Evolutionary conservation across 2,329 filamentous ascomycete genomes (phyloP).

Genomic region (Aaosphaeria pasadenensis): DNA sequence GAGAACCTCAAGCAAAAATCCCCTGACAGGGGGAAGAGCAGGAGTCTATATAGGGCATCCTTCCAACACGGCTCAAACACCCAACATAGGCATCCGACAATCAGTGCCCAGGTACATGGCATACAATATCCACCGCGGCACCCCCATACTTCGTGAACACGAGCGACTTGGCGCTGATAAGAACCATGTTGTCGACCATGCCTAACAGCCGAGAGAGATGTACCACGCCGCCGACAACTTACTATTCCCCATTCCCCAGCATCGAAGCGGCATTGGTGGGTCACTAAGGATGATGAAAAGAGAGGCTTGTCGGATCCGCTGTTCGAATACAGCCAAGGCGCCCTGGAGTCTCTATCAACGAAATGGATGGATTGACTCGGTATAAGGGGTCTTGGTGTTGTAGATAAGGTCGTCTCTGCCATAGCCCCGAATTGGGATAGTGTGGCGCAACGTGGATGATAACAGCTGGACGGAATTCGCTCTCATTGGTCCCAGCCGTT

Average conservation of each 20-base stretch:
- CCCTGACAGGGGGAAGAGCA: constrained; percentile 9
- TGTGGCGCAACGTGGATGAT: not conserved
- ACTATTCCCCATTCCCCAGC: constrained; percentile 8
- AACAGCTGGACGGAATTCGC: not conserved
- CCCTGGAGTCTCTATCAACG: not conserved
- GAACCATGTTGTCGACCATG: not conserved
- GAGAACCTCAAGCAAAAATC: not conserved
- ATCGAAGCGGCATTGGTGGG: constrained; percentile 8
- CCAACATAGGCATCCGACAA: constrained; percentile 8
- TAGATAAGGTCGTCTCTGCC: constrained; percentile 9
- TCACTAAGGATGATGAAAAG: constrained; percentile 2
- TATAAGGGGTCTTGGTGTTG: constrained; percentile 10
- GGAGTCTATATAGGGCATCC: constrained; percentile 16
- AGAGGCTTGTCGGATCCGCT: constrained; percentile 1
- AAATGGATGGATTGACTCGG: not conserved
- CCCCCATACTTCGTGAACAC: constrained; percentile 13
- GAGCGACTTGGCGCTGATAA: constrained; percentile 33
- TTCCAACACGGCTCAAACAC: constrained; percentile 3
- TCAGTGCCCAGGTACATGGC: constrained; percentile 1
- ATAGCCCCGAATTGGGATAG: not conserved
- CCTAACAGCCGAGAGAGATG: not conserved
- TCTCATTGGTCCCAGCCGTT: not conserved
- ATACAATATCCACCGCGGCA: constrained; percentile 9
- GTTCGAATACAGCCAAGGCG: constrained; percentile 6
- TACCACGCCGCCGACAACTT: constrained; percentile 7